phyloP scores from a whole-genome alignment of 148 eudicot species.

The Chenopodium album region DNA sequence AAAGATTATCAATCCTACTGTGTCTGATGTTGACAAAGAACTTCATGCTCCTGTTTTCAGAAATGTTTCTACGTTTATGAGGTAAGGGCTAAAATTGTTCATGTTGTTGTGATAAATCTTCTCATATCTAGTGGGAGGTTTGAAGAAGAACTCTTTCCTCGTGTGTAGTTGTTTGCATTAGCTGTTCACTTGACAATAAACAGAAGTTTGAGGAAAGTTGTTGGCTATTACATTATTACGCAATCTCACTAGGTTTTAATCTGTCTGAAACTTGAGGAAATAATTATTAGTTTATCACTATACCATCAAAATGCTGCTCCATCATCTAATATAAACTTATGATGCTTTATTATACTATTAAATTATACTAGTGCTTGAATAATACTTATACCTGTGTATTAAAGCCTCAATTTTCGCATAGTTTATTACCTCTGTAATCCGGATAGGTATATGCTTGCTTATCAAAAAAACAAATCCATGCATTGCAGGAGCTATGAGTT shows the following conservation, averaged over 20 bases:
- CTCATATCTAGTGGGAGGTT: neutral
- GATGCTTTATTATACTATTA: neutral
- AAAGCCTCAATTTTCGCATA: neutral
- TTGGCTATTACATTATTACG: neutral
- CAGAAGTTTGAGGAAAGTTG: neutral
- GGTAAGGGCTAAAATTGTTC: slow-evolving; percentile 37
- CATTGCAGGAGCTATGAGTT: slow-evolving; percentile 85
- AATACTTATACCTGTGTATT: neutral
- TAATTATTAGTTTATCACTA: neutral
- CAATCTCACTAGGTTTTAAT: neutral
- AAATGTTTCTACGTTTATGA: slow-evolving; percentile 70
- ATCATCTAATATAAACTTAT: neutral
- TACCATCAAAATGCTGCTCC: neutral
- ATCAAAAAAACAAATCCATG: neutral
- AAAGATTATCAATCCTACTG: slow-evolving; percentile 54
- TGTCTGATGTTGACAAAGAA: slow-evolving; percentile 42
- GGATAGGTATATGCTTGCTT: neutral
- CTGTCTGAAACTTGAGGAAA: neutral
- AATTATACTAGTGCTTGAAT: too few relatives aligned
- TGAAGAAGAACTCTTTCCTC: neutral
- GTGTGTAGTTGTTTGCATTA: neutral
- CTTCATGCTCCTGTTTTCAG: slow-evolving; percentile 75
- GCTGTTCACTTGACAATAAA: too few relatives aligned
- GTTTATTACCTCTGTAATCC: neutral
- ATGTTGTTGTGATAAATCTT: neutral